A percentile compares a stretch with the other conserved stretches of the same genome.
phyloP scores from a whole-genome alignment of 2,329 filamentous ascomycete species.

The Colletotrichum plurivorum region DNA sequence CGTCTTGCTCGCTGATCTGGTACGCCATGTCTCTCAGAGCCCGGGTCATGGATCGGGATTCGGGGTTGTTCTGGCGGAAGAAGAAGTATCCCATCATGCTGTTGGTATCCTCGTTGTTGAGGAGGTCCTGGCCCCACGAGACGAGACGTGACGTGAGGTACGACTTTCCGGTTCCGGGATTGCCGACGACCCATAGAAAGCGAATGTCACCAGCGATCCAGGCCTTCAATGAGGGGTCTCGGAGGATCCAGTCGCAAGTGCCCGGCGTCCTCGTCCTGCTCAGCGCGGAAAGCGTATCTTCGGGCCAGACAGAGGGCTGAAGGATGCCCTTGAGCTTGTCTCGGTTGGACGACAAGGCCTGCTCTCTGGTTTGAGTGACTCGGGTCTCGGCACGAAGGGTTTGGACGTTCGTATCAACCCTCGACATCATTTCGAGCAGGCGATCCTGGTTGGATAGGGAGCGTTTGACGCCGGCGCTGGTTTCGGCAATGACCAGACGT shows the following conservation, averaged over 20 bases:
- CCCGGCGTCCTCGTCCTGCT: conserved; percentile 55
- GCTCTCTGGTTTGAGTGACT: conserved; percentile 45
- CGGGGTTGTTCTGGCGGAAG: conserved; percentile 62
- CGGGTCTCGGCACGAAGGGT: conserved; percentile 51
- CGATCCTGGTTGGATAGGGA: conserved; percentile 54
- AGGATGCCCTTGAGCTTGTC: conserved; percentile 57
- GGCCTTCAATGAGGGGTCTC: conserved; percentile 53
- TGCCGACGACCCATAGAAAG: conserved; percentile 61
- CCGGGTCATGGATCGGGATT: conserved; percentile 60
- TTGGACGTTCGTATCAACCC: conserved; percentile 51
- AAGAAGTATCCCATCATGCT: conserved; percentile 61
- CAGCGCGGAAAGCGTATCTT: conserved; percentile 59
- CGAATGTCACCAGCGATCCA: conserved; percentile 57
- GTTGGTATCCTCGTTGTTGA: conserved; percentile 40
- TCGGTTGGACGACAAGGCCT: conserved; percentile 49
- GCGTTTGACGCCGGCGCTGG: conserved; percentile 53
- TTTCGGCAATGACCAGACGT: conserved; percentile 60
- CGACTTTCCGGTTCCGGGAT: conserved; percentile 62
- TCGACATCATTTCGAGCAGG: conserved; percentile 49
- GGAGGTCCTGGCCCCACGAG: conserved; percentile 53
- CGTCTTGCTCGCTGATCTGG: conserved; percentile 61
- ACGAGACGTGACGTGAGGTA: conserved; percentile 61
- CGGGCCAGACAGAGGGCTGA: conserved; percentile 57
- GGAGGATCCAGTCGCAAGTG: conserved; percentile 62
- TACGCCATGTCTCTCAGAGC: conserved; percentile 62